These are phyloP conservation scores for Tripidium arundinaceum DNA, from an alignment of 202 grass and related monocot genomes.

Conservation along the genomic window DNA sequence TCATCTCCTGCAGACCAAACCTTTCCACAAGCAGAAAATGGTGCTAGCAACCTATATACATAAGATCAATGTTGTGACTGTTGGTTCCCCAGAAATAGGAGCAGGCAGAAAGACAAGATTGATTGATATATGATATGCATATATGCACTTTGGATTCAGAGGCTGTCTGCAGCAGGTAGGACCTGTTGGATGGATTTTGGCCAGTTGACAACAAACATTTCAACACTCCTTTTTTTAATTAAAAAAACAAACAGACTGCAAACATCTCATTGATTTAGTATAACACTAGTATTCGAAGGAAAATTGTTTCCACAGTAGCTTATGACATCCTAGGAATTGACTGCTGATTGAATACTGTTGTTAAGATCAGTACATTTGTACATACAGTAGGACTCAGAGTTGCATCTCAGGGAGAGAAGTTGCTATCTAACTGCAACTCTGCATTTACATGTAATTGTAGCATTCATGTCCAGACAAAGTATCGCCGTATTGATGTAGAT, in stretches of 20 bases:
- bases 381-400: neutral
- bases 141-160: constrained; percentile 23
- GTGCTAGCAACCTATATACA: neutral
- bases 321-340: neutral
- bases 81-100: constrained; percentile 1
- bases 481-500: constrained; percentile 23
- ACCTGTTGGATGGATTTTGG: constrained; percentile 10
- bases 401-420: neutral
- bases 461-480: constrained; percentile 17
- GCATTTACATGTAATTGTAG: constrained; percentile 21
- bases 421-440: neutral
- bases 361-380: neutral
- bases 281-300: neutral
- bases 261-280: neutral
- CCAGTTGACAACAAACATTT: constrained; percentile 8
- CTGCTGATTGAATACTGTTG: neutral
- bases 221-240: neutral
- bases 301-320: neutral
- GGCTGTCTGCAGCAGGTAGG: neutral
- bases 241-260: neutral
- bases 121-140: neutral
- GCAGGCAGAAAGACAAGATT: constrained; percentile 24
- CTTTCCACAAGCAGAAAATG: constrained; percentile 33
- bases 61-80: constrained; percentile 3
- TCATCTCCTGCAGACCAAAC: constrained; percentile 20